Evolutionary conservation across 164 flowering plant genomes (phyloP).

Genomic region (Aristolochia californica): DNA sequence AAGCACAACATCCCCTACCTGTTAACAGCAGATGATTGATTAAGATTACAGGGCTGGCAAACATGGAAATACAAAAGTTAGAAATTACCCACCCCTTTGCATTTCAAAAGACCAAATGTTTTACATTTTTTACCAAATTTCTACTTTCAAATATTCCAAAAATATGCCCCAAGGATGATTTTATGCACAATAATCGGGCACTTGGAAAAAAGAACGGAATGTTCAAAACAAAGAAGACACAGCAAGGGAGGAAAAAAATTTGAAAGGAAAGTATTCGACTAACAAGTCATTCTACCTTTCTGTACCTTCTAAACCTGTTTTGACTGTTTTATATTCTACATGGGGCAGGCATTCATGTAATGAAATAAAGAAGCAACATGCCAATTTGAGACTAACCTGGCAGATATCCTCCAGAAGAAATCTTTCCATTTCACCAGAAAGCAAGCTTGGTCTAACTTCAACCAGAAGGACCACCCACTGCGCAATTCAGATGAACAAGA

Average conservation of each 20-base stretch:
- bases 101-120: not conserved
- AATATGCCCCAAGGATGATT: too few relatives aligned
- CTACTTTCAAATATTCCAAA: too few relatives aligned
- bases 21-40: slow-evolving; percentile 2
- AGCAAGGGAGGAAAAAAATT: not conserved
- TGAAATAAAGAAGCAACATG: not conserved
- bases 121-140: too few relatives aligned
- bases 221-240: not conserved
- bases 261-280: not conserved
- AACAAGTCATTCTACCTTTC: too few relatives aligned
- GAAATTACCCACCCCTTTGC: not conserved
- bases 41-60: not conserved
- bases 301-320: too few relatives aligned
- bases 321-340: not conserved
- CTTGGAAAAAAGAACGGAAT: too few relatives aligned
- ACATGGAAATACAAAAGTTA: not conserved
- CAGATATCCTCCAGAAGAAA: slow-evolving; percentile 56
- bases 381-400: slow-evolving; percentile 32
- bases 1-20: slow-evolving; percentile 90
- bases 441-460: slow-evolving; percentile 75
- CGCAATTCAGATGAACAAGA: not conserved
- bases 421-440: slow-evolving; percentile 65
- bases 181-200: too few relatives aligned
- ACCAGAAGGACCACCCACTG: slow-evolving; percentile 66
- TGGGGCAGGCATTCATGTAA: not conserved